These are phyloP conservation scores for Nadsonia fulvescens DNA, from an alignment of 805 yeast genomes.

Conservation along the genomic window DNA sequence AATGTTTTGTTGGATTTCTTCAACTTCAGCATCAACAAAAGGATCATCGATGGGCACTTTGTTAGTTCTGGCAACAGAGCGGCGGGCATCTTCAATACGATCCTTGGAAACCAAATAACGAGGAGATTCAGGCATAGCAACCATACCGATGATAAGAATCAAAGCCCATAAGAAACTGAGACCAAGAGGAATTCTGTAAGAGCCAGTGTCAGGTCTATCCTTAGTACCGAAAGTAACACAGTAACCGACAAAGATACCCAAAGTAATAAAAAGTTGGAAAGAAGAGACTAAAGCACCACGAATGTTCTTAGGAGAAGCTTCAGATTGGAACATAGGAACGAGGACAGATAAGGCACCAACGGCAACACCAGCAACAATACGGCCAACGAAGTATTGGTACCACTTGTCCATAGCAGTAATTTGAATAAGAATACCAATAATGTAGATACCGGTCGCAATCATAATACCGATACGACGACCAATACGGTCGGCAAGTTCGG, in stretches of 20 bases:
- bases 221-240: constrained; percentile 56
- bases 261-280: constrained; percentile 56
- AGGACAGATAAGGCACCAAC: constrained; percentile 66
- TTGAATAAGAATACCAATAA: constrained; percentile 36
- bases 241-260: constrained; percentile 57
- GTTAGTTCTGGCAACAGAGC: constrained; percentile 31
- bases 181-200: constrained; percentile 63
- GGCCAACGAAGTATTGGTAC: constrained; percentile 42
- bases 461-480: constrained; percentile 27
- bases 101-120: constrained; percentile 46
- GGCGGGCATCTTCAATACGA: constrained; percentile 36
- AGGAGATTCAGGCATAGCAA: constrained; percentile 61
- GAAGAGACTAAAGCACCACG: constrained; percentile 64
- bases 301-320: constrained; percentile 59
- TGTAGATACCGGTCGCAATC: constrained; percentile 28
- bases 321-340: constrained; percentile 65
- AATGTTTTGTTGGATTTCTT: constrained; percentile 26
- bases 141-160: constrained; percentile 40
- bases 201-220: constrained; percentile 23
- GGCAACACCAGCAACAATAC: constrained; percentile 57
- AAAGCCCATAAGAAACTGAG: constrained; percentile 57
- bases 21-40: constrained; percentile 19
- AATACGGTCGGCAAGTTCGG: constrained; percentile 33
- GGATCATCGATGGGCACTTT: constrained; percentile 17
- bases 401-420: constrained; percentile 22